Base-by-base conservation (phyloP, 441 rosid species). In the Pelargonium australe region DNA sequence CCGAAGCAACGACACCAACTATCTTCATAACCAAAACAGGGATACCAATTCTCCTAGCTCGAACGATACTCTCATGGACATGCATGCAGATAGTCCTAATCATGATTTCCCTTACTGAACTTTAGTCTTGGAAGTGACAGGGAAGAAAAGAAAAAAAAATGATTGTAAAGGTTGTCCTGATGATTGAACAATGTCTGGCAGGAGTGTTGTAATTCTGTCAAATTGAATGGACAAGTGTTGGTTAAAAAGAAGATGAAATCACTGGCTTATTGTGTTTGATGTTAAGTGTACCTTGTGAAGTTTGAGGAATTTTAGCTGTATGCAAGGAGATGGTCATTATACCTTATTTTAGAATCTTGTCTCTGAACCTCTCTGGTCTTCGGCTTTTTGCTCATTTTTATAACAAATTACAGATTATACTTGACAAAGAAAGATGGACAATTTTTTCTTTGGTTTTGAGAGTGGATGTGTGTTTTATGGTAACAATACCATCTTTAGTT, bases 41-140 rank as follows among this genome's bases (percentile, higher is more conserved):
- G 80, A 78, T 14, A 77, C 71, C 49, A 74, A 74, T 75, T 70
- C 80, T 13, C 74, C 80, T 19, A 67, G 71, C 72, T 68, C 78
- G 8, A 78, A 73, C 47, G 84, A 80, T 68, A 69, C 80, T 8
- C 63, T 66, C 17, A 79, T 79, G 85, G 85, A 82, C 63, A 82
- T 82, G 84, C 82, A 76, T 72, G 78, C 82, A 0, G 86, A 82
- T 51, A 72, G 82, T 72, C 80, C 83, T 17, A 76, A 72, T 40
- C 79, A 78, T 57, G 80, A 66, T 25, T 80, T 77, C 43, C 66
- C 72, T 43, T 74, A 68, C 66, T 80, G 69, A 72, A 53, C 16
- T 14, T 53, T 16, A 53, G 20, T 14, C 20, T n/a, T 53, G 16
- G 16, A 5, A 53, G 20, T n/a, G 20, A 53, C 41, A 5, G 5